Evolutionary conservation across 805 yeast genomes (phyloP), one percentile per base, ranked within the genome.

Genomic region (Zygotorulaspora sp.): DNA sequence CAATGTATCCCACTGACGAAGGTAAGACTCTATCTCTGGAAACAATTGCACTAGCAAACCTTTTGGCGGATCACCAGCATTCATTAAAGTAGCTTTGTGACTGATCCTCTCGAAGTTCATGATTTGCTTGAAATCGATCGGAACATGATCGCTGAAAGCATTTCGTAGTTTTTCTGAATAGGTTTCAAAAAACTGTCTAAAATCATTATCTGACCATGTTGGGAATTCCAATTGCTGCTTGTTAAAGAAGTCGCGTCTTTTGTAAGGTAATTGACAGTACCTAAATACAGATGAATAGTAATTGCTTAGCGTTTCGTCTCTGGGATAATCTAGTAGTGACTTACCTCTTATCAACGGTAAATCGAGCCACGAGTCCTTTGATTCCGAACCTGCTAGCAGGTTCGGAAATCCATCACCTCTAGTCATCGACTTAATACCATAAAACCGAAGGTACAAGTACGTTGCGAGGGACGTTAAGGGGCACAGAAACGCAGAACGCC

Each of bases 391-490:
- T 10, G 33, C 37, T 10, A 39, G 40, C 24, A 58, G 36, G 40
- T 49, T 45, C 10, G 63, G 63, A 34, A 57, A 59, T 11, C 62
- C 62, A 24, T 54, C 61, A 22, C 61, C 61, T 30, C 46, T 49
- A 21, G 49, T 47, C 17, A 35, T 30, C 12, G 47, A 41, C n/a
- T 43, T 35, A 9, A 47, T 47, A 16, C 62, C 63, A 40, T 58
- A 58, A 40, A 60, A 60, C 24, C 61, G 47, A 15, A 58, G 41
- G 33, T 44, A 53, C 11, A 56, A 37, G 32, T 57, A 60, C 11
- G 55, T 42, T 1, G 63, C 63, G 26, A 60, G 29, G 3, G 61
- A 38, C 2, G 56, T 56, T 9, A 52, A 36, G 3, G 62, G 63
- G 28, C 63, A 58, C 17, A 47, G 31, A 27, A 59, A 52, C 8